phyloP scores from a whole-genome alignment of 306 rosid genomes.

The Luffa aegyptiaca region DNA sequence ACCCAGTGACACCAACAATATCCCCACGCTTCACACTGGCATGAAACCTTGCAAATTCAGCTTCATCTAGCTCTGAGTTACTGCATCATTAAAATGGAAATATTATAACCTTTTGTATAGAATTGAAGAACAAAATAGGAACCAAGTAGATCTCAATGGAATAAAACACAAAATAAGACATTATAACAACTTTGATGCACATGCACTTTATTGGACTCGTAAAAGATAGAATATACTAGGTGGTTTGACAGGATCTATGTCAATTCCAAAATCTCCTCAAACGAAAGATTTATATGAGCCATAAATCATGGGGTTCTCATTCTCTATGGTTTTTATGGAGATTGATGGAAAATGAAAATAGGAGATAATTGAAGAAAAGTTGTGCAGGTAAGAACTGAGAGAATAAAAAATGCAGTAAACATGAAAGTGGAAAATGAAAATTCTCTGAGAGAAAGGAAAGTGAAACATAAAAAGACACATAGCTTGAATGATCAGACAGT shows the following conservation, averaged over 20 bases:
- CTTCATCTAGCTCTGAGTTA: constrained; percentile 45
- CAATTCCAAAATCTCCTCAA: background rate
- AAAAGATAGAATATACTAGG: background rate
- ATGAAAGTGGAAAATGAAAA: background rate
- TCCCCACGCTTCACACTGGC: constrained; percentile 81
- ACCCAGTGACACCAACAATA: constrained; percentile 68
- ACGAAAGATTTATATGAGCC: background rate
- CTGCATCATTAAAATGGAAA: constrained; percentile 38
- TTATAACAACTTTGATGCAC: background rate
- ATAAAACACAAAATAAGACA: background rate
- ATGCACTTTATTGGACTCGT: background rate
- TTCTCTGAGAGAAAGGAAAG: background rate
- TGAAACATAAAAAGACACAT: background rate
- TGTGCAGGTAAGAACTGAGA: background rate
- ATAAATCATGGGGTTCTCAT: background rate
- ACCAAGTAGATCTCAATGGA: background rate
- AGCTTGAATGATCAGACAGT: background rate
- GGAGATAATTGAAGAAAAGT: background rate
- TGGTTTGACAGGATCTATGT: background rate
- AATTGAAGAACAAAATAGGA: constrained; percentile 1
- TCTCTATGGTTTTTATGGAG: background rate
- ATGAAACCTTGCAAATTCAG: constrained; percentile 59
- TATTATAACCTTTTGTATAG: background rate
- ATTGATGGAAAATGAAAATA: background rate
- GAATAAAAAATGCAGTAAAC: background rate